A percentile compares a stretch with the other conserved stretches of the same genome.
These are phyloP conservation scores for Penicillium sp. DNA, from an alignment of 2,329 filamentous ascomycete species.

Conservation along the genomic window DNA sequence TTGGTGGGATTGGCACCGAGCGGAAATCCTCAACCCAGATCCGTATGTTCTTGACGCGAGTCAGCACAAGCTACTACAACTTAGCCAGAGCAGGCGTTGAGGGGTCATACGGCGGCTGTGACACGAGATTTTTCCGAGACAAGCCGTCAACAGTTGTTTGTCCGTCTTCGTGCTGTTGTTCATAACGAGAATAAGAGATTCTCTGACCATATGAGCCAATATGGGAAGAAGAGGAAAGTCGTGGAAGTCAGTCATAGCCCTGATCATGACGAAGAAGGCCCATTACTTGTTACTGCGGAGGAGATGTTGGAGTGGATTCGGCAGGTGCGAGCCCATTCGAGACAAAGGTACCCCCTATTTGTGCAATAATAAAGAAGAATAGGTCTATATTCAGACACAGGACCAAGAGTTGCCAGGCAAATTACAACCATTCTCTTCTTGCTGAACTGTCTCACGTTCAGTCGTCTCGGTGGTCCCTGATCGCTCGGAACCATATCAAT, in stretches of 20 bases:
- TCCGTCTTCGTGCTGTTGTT: slow-evolving; percentile 13
- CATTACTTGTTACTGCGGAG: slow-evolving; percentile 1
- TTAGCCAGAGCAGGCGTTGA: slow-evolving; percentile 22
- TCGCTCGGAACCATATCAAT: background rate
- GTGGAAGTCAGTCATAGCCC: background rate
- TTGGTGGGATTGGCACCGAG: slow-evolving; percentile 15
- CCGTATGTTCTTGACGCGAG: slow-evolving; percentile 22
- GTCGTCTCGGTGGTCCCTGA: background rate
- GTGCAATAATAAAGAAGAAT: background rate
- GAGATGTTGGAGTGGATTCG: slow-evolving; percentile 22
- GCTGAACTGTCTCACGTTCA: background rate
- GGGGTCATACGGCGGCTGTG: slow-evolving; percentile 20
- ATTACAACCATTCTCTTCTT: background rate
- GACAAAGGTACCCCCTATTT: background rate
- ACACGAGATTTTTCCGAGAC: slow-evolving; percentile 13
- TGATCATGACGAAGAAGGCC: background rate
- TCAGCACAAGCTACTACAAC: slow-evolving; percentile 20
- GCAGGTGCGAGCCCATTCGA: slow-evolving; percentile 11
- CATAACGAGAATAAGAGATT: slow-evolving; percentile 22
- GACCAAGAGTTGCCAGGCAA: background rate
- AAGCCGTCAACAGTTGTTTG: background rate
- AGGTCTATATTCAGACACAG: slow-evolving; percentile 28
- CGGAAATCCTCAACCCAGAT: slow-evolving; percentile 15
- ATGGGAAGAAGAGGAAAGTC: slow-evolving; percentile 19
- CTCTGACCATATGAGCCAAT: slow-evolving; percentile 19